These are phyloP conservation scores for Mortierella polycephala DNA, from an alignment of 371 early-diverging fungal genomes.

Conservation along the genomic window DNA sequence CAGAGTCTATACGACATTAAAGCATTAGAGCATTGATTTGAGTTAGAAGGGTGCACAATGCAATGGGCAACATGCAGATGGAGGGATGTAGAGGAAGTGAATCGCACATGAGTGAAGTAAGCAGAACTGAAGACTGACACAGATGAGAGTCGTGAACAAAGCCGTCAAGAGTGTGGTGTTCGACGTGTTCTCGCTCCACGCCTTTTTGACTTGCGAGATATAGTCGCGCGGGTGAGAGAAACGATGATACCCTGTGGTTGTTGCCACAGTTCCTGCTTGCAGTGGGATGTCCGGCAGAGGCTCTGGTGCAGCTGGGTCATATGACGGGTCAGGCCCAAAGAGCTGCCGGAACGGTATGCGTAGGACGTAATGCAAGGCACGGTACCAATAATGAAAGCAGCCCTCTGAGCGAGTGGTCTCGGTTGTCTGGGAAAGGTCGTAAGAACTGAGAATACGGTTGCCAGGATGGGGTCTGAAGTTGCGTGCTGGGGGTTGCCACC, in stretches of 20 bases:
- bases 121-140: slow-evolving; percentile 16
- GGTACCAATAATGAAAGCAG: slow-evolving; percentile 23
- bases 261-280: neutral
- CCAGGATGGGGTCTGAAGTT: slow-evolving; percentile 43
- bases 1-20: slow-evolving; percentile 16
- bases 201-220: slow-evolving; percentile 30
- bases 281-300: slow-evolving; percentile 34
- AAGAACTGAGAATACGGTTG: slow-evolving; percentile 15
- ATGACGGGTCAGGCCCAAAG: slow-evolving; percentile 27
- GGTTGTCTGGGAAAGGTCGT: neutral
- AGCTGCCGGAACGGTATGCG: slow-evolving; percentile 50
- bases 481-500: slow-evolving; percentile 47
- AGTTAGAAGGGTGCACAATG: neutral
- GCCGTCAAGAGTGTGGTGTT: slow-evolving; percentile 35
- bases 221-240: slow-evolving; percentile 14
- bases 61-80: neutral
- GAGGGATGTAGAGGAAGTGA: neutral
- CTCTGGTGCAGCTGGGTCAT: slow-evolving; percentile 27
- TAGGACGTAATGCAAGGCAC: slow-evolving; percentile 28
- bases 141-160: slow-evolving; percentile 26
- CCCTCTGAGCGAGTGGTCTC: slow-evolving; percentile 16
- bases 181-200: slow-evolving; percentile 32
- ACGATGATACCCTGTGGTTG: neutral
- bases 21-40: neutral
- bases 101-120: neutral